Base-by-base conservation (phyloP, 2,329 filamentous ascomycete species). In the Calonectria fujianensis region DNA sequence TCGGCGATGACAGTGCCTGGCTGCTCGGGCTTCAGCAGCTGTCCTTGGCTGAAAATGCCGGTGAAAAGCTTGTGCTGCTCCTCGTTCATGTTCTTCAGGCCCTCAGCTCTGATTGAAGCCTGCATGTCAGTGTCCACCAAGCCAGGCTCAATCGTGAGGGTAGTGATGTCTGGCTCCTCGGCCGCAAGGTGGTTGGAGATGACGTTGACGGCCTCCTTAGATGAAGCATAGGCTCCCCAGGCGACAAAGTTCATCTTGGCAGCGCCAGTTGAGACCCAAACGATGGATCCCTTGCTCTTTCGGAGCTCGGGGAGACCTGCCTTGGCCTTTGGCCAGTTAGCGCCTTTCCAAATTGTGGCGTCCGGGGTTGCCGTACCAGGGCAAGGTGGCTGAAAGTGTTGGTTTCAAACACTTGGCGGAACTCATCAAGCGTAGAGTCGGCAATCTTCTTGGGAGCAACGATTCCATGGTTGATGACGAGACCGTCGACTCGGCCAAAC, bases 211-310 rank as follows among this genome's bases (percentile, higher is more conserved):
- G 52, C 52, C 29, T 29, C 29, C 52, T 57, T 57, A 9, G 52
- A 57, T 5, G 52, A 57, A n/a, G 29, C 10, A 8, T 57, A 57
- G 52, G 52, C 27, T 35, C 52, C 52, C 52, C 52, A 57, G 35
- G 52, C 29, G 20, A n/a, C 29, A n/a, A 57, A 35, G 52, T 31
- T 31, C 31, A 31, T 8, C 13, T 32, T 57, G 16, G 31, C 18
- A 11, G 52, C 27, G 31, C 52, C 52, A 35, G 52, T 32, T 35
- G 52, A 57, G 0, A 57, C 52, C 52, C 52, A 57, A 57, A 57
- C 52, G 52, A 57, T 57, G 29, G 52, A 57, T n/a, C 52, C 52
- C 20, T 57, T 57, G 31, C 7, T 57, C 20, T 57, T 57, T 57
- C 52, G 52, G 2, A 57, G 52, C 18, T 57, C 52, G 31, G 52